Conservation (phyloP, 495 filamentous ascomycete species). For the Hypoxylon lenormandii region DNA sequence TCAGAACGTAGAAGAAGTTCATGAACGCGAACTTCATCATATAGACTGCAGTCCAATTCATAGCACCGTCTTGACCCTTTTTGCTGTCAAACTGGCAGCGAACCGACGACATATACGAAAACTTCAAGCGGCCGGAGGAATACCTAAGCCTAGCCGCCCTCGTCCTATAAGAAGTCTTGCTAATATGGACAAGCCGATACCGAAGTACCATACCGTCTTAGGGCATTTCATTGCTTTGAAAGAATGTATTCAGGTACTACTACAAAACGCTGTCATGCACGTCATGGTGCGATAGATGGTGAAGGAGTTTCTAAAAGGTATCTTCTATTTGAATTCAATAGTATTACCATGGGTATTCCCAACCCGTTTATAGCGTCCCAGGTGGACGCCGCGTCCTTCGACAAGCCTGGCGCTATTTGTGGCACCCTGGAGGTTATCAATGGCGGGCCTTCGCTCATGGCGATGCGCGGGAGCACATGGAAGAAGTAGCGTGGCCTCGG, state of each 20-base stretch:
- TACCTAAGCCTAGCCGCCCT: background rate
- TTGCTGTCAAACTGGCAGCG: background rate
- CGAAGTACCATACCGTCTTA: background rate
- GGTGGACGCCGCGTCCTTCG: conserved; percentile 32
- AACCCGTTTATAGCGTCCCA: conserved; percentile 38
- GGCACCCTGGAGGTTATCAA: conserved; percentile 36
- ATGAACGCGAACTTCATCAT: too few relatives aligned
- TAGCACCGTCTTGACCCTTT: background rate
- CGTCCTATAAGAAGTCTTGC: background rate
- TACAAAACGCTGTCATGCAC: background rate
- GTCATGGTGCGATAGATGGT: conserved; percentile 28
- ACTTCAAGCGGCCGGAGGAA: background rate
- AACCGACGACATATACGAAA: background rate
- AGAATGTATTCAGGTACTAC: background rate
- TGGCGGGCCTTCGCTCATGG: conserved; percentile 40
- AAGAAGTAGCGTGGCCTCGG: conserved; percentile 44
- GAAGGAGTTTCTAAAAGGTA: conserved; percentile 33
- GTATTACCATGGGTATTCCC: conserved; percentile 33
- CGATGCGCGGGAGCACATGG: conserved; percentile 48
- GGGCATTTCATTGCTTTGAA: background rate
- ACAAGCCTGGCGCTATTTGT: conserved; percentile 27
- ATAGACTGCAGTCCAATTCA: too few relatives aligned
- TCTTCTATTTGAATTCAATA: conserved; percentile 53
- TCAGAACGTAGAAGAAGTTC: too few relatives aligned
- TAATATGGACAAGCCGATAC: background rate